phyloP scores from a whole-genome alignment of 2,329 filamentous ascomycete species.

The Dryadomyces quercivorus region DNA sequence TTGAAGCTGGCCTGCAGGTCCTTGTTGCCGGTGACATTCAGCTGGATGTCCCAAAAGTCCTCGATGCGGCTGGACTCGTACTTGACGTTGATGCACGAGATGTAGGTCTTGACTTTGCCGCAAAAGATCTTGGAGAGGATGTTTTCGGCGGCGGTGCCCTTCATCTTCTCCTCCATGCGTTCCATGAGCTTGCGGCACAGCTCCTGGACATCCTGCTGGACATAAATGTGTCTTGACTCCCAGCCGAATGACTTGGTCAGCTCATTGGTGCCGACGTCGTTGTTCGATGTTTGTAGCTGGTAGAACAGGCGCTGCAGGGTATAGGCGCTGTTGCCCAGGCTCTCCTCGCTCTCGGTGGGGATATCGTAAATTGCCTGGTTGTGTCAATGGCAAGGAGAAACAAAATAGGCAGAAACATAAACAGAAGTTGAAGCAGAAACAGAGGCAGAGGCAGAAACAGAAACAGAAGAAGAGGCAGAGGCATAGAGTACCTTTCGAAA shows the following conservation, averaged over 20 bases:
- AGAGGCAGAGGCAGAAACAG: no score
- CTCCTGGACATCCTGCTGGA: constrained; percentile 97
- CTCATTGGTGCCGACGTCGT: constrained; percentile 80
- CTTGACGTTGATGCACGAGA: constrained; percentile 95
- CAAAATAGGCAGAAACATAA: no score
- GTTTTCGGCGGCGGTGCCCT: constrained; percentile 84
- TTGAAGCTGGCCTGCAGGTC: constrained; percentile 88
- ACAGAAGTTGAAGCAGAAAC: no score
- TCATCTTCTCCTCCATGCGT: constrained; percentile 94
- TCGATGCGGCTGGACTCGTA: constrained; percentile 94
- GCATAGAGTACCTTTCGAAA: constrained; percentile 68
- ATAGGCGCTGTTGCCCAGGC: constrained; percentile 79
- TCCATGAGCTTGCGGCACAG: constrained; percentile 95
- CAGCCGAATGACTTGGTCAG: constrained; percentile 95
- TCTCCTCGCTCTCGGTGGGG: constrained; percentile 75
- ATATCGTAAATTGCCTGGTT: constrained; percentile 96
- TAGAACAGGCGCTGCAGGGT: constrained; percentile 91
- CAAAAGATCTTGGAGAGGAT: constrained; percentile 85
- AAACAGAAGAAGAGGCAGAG: no score
- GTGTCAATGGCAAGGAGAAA: no score
- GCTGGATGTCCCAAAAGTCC: constrained; percentile 97
- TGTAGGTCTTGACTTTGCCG: constrained; percentile 97
- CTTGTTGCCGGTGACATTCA: constrained; percentile 92
- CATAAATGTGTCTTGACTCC: constrained; percentile 96
- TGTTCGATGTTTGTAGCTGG: constrained; percentile 74